Evolutionary conservation across 129 eudicot genomes (phyloP).

Genomic region (Pseudognaphalium luteoalbum): DNA sequence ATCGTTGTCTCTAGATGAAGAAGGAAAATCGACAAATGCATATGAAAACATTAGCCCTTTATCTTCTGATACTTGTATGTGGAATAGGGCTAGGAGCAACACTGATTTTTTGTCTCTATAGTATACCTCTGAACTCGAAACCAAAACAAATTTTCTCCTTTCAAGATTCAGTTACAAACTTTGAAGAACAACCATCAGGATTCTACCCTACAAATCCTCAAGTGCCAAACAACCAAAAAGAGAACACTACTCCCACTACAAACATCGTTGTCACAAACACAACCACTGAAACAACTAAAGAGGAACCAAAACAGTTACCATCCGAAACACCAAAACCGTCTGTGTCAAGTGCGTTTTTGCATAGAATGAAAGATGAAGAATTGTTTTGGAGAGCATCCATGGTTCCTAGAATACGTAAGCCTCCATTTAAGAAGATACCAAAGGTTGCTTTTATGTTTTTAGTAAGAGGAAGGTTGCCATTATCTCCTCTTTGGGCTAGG

Average conservation of each 20-base stretch:
- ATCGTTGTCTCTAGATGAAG: constrained; percentile 41
- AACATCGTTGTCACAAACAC: constrained; percentile 16
- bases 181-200: neutral
- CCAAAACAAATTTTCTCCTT: constrained; percentile 30
- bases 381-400: constrained; percentile 66
- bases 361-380: constrained; percentile 53
- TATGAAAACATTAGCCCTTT: constrained; percentile 43
- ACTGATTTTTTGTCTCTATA: constrained; percentile 43
- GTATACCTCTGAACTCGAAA: constrained; percentile 31
- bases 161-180: constrained; percentile 4
- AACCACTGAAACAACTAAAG: constrained; percentile 5
- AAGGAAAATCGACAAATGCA: constrained; percentile 33
- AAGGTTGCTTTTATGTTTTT: constrained; percentile 78
- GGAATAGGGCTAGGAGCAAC: constrained; percentile 64
- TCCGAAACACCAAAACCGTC: constrained; percentile 36
- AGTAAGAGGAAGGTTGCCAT: constrained; percentile 50
- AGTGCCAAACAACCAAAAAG: constrained; percentile 21
- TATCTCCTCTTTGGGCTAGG: constrained; percentile 66
- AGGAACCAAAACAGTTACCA: constrained; percentile 28
- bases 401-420: constrained; percentile 35
- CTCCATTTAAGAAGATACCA: constrained; percentile 41
- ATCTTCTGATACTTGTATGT: constrained; percentile 56
- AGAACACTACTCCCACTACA: constrained; percentile 19
- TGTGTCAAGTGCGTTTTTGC: constrained; percentile 31
- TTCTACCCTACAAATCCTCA: constrained; percentile 17